Conservation (phyloP, 2,329 filamentous ascomycete species). For the Phyllosticta citrichinensis region DNA sequence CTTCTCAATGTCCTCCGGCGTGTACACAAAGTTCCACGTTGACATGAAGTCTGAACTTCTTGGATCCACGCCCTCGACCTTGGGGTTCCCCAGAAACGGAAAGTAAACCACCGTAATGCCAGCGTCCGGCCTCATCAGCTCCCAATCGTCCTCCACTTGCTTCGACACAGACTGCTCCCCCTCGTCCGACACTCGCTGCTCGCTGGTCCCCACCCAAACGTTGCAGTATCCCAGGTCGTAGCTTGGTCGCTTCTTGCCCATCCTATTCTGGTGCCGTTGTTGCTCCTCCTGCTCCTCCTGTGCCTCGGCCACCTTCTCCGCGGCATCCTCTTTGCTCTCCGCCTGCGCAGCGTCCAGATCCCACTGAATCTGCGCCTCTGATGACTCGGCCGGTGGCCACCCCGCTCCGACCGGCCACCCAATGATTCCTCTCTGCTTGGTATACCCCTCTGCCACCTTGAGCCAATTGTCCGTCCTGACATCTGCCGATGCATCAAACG, state of each 20-base stretch:
- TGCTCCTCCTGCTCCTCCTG: slow-evolving; percentile 25
- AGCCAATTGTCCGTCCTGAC: slow-evolving; percentile 95
- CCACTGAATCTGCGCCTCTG: slow-evolving; percentile 48
- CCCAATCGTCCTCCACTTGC: slow-evolving; percentile 50
- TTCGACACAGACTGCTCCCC: slow-evolving; percentile 45
- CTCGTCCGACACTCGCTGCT: slow-evolving; percentile 53
- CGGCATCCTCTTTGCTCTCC: slow-evolving; percentile 48
- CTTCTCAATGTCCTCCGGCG: slow-evolving; percentile 75
- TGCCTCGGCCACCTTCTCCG: slow-evolving; percentile 54
- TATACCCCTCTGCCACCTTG: slow-evolving; percentile 86
- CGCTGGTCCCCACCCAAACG: slow-evolving; percentile 81
- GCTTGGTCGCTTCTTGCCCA: background rate
- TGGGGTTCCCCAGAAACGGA: slow-evolving; percentile 74
- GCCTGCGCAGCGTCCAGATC: slow-evolving; percentile 61
- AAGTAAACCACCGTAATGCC: slow-evolving; percentile 87
- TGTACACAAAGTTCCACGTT: slow-evolving; percentile 98
- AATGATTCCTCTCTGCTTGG: slow-evolving; percentile 76
- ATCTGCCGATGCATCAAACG: slow-evolving; percentile 91
- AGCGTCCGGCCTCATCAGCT: slow-evolving; percentile 64
- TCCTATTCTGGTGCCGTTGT: background rate
- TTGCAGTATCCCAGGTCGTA: slow-evolving; percentile 77
- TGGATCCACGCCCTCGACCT: slow-evolving; percentile 73
- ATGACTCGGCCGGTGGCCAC: slow-evolving; percentile 62
- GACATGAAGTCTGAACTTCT: slow-evolving; percentile 75
- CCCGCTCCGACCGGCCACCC: slow-evolving; percentile 94